Conservation (phyloP, 2,329 filamentous ascomycete genomes). For the Thelonectria rubi region DNA sequence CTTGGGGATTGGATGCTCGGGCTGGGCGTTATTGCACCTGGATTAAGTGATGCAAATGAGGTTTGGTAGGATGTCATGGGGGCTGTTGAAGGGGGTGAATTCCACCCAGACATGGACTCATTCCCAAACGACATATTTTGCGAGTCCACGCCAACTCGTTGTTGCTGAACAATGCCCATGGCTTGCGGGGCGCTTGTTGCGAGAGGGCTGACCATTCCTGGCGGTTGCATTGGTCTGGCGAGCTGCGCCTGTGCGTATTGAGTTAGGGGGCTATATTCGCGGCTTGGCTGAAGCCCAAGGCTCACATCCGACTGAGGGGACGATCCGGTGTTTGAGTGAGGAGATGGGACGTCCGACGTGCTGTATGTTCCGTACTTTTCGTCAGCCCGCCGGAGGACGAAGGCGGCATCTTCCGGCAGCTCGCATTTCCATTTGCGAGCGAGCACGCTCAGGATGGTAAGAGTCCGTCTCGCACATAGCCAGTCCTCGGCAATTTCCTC, state of each 20-base stretch:
- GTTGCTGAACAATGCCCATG: constrained; percentile 27
- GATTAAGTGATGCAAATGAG: constrained; percentile 34
- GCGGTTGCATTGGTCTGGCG: constrained; percentile 35
- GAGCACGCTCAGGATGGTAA: constrained; percentile 85
- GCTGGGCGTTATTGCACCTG: constrained; percentile 25
- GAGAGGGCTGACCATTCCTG: constrained; percentile 29
- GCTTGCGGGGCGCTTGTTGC: constrained; percentile 28
- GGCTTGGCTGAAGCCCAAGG: constrained; percentile 32
- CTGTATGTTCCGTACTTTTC: constrained; percentile 79
- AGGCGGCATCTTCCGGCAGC: constrained; percentile 82
- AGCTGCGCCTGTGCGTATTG: constrained; percentile 45
- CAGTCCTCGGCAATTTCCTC: constrained; percentile 97
- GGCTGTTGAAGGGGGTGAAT: constrained; percentile 29
- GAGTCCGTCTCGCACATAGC: constrained; percentile 85
- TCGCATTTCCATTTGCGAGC: constrained; percentile 90
- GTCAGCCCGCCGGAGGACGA: constrained; percentile 80
- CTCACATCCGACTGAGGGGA: constrained; percentile 46
- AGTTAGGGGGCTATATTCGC: constrained; percentile 49
- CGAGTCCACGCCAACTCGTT: constrained; percentile 35
- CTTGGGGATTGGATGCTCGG: constrained; percentile 36
- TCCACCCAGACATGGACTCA: constrained; percentile 43
- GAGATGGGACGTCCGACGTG: constrained; percentile 68
- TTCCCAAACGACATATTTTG: constrained; percentile 34
- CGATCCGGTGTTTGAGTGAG: constrained; percentile 48
- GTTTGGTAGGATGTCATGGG: constrained; percentile 35